These are phyloP conservation scores for Cordyceps javanica DNA, from an alignment of 2,329 filamentous ascomycete species.

Conservation along the genomic window DNA sequence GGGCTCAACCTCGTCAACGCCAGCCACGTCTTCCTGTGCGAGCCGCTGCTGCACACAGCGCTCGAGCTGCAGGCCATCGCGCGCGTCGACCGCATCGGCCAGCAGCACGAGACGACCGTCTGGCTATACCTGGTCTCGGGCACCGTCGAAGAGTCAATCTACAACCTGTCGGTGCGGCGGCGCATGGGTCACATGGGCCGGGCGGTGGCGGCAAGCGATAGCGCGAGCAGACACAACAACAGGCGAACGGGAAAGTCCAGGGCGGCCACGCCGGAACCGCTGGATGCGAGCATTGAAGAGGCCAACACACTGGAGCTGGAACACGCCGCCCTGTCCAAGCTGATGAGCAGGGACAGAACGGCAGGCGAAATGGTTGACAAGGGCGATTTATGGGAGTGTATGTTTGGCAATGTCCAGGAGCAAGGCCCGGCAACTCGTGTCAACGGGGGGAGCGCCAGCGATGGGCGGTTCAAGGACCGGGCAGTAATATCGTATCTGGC, in stretches of 20 bases:
- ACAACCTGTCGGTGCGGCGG: conserved; percentile 74
- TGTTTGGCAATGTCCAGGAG: conserved; percentile 58
- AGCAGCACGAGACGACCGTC: conserved; percentile 79
- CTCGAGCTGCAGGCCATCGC: conserved; percentile 94
- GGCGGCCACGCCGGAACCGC: conserved; percentile 37
- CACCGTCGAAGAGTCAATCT: conserved; percentile 88
- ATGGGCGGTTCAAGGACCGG: conserved; percentile 9
- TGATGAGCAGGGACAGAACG: conserved; percentile 63
- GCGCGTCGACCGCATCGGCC: conserved; percentile 89
- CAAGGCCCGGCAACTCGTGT: no score
- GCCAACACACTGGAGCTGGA: conserved; percentile 83
- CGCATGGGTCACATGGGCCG: conserved; percentile 70
- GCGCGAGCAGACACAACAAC: conserved; percentile 22
- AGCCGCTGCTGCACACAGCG: conserved; percentile 87
- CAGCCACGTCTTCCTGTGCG: conserved; percentile 89
- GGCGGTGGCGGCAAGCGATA: conserved; percentile 17
- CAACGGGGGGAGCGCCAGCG: conserved; percentile 23
- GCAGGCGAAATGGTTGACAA: conserved; percentile 75
- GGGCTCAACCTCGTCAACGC: conserved; percentile 90
- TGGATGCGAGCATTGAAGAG: conserved; percentile 63
- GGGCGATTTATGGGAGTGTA: conserved; percentile 79
- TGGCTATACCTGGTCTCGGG: conserved; percentile 92
- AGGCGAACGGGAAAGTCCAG: conserved; percentile 28
- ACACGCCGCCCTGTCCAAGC: conserved; percentile 59
- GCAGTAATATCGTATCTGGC: conserved; percentile 32